Evolutionary conservation across 345 rosid genomes (phyloP), one percentile per base, ranked within the genome.

Genomic region (Populus simonii): DNA sequence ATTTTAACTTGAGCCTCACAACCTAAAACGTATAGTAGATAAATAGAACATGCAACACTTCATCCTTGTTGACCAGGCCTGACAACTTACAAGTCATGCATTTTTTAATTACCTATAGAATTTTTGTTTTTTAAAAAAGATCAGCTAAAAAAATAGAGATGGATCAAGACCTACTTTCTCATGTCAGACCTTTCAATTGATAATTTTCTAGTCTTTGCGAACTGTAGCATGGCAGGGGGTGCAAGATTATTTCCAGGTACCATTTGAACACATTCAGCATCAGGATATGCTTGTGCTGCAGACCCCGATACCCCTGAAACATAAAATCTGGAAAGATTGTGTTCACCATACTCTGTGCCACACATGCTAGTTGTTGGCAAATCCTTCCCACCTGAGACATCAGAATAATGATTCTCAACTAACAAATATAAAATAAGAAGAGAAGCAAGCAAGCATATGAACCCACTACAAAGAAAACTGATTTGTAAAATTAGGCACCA

Each of bases 121-220:
- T 74, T n/a, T 1, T 47, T n/a, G 13, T 74, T 74, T 9, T 17
- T 1, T 17, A 63, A 27, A 10, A 66, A 65, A 10, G 22, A 6
- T n/a, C 23, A 3, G 39, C 62, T 10, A 59, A 69, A 68, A 75
- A 57, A 67, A 75, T 11, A 43, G 43, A 75, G 39, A 75, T 66
- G 47, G 63, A 45, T 33, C 66, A 57, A 47, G 72, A 77, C 96
- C 71, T 89, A 96, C 99, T 92, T 94, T 82, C 92, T 89, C 53
- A 89, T 84, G 49, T 96, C 99, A 61, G 98, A 84, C 66, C 92
- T 92, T 83, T 96, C 99, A 65, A 88, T 76, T 3, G 97, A 92
- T 82, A 96, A 84, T 84, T 94, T 96, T 86, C 98, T 92, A 11
- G 98, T 89, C 87, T 92, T 96, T 49, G 98, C 95, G 77, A 96